Percentiles rank a stretch among this genome's conserved stretches.
Evolutionary conservation across 2,329 filamentous ascomycete species (phyloP).

Genomic region (Fusarium palustre): DNA sequence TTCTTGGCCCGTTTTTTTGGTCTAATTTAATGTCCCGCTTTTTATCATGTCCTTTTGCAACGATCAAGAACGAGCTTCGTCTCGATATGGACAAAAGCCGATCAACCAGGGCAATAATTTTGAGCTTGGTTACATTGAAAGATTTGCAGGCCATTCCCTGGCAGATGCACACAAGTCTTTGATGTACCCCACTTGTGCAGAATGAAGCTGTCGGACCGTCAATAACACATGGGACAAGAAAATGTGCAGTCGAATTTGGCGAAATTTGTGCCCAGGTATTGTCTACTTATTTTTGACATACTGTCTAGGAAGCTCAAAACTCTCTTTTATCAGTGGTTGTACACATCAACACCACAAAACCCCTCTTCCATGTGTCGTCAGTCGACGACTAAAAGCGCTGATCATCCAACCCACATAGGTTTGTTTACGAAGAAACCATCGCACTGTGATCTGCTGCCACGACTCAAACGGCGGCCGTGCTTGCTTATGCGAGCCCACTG

Average conservation of each 20-base stretch:
- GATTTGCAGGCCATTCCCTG: constrained; percentile 10
- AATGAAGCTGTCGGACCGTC: constrained; percentile 13
- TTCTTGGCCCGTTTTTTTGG: constrained; percentile 30
- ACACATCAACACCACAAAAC: constrained; percentile 14
- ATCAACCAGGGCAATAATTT: constrained; percentile 26
- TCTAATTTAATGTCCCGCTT: constrained; percentile 41
- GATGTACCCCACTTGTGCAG: constrained; percentile 14
- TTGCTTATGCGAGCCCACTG: constrained; percentile 32
- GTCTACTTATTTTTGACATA: neutral
- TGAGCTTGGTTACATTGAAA: constrained; percentile 20
- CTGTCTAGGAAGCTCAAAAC: neutral
- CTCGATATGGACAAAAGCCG: constrained; percentile 29
- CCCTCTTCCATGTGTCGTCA: constrained; percentile 26
- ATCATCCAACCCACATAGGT: constrained; percentile 28
- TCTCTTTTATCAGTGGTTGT: neutral
- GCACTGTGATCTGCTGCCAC: constrained; percentile 39
- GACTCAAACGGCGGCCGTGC: constrained; percentile 37
- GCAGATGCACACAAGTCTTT: constrained; percentile 14
- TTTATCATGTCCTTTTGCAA: constrained; percentile 21
- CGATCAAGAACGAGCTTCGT: constrained; percentile 26
- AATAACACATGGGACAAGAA: neutral
- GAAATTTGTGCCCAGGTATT: neutral
- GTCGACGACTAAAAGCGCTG: constrained; percentile 28
- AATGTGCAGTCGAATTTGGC: neutral
- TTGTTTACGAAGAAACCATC: constrained; percentile 31